Evolutionary conservation across 257 asterid genomes (phyloP).

Genomic region (Solanum chmielewskii): DNA sequence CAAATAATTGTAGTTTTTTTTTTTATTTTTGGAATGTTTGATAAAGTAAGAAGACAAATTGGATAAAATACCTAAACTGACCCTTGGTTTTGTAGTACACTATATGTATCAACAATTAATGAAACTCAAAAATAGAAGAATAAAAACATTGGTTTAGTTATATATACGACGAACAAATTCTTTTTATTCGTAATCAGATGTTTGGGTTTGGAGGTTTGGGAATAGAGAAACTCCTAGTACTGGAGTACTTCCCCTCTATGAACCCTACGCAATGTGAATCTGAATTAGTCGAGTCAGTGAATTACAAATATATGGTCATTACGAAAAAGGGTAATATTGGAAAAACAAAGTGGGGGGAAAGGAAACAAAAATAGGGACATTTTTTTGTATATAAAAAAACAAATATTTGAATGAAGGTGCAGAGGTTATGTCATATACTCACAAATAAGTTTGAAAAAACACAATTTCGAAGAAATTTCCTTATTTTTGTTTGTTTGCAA

Average conservation of each 20-base stretch:
- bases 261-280: rapidly evolving
- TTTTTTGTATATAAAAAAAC: not conserved
- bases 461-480: slow-evolving; percentile 1
- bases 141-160: too few relatives aligned
- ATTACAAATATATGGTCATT: not conserved
- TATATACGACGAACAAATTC: not conserved
- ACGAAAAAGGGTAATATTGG: not conserved
- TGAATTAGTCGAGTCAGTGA: not conserved
- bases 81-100: not conserved
- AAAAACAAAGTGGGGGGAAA: not conserved
- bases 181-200: not conserved
- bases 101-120: not conserved
- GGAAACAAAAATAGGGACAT: not conserved
- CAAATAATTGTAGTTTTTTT: not conserved
- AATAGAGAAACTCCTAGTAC: not conserved
- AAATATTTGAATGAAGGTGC: not conserved
- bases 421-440: not conserved
- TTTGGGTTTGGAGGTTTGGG: not conserved
- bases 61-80: not conserved
- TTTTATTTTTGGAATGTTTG: not conserved
- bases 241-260: not conserved
- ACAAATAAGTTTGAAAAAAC: not conserved
- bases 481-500: not conserved
- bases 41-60: not conserved
- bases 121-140: not conserved